A percentile compares a stretch with the other conserved stretches of the same genome.
Evolutionary conservation across 345 rosid genomes (phyloP).

Genomic region (Boechera divaricarpa): DNA sequence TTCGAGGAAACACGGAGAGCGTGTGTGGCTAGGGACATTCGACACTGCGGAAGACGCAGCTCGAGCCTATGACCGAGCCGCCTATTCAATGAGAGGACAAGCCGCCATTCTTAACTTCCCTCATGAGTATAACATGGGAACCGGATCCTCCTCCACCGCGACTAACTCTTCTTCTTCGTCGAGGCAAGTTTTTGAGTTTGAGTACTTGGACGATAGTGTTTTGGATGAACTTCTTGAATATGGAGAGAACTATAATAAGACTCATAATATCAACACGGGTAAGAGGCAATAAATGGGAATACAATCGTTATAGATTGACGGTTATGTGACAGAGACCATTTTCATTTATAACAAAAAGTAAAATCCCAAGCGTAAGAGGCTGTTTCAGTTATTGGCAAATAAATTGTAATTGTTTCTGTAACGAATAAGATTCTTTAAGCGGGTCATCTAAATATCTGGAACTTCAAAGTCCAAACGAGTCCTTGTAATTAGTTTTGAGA

Average conservation of each 20-base stretch:
- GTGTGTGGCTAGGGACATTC: conserved; percentile 88
- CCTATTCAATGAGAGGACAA: conserved; percentile 75
- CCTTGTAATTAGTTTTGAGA: conserved; percentile 30
- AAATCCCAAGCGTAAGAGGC: conserved; percentile 11
- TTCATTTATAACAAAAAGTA: conserved; percentile 3
- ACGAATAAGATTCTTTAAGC: conserved; percentile 29
- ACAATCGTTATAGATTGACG: conserved; percentile 10
- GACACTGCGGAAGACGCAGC: conserved; percentile 87
- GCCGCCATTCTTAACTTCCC: conserved; percentile 86
- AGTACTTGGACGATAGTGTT: conserved; percentile 72
- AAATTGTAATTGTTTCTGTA: conserved; percentile 26
- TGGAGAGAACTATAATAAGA: conserved; percentile 34
- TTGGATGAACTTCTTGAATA: conserved; percentile 75
- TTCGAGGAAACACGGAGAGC: conserved; percentile 68
- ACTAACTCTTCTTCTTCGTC: conserved; percentile 45
- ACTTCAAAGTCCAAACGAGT: conserved; percentile 18
- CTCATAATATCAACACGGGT: conserved; percentile 53
- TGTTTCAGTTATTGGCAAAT: conserved; percentile 13
- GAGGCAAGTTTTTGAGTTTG: conserved; percentile 73
- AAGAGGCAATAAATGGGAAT: conserved; percentile 53
- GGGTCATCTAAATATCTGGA: conserved; percentile 9
- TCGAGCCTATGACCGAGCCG: conserved; percentile 86
- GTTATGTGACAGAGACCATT: conserved; percentile 26
- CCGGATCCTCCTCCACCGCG: conserved; percentile 32
- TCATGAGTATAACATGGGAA: conserved; percentile 59